A percentile compares a stretch with the other conserved stretches of the same genome.
phyloP scores from a whole-genome alignment of 2,329 filamentous ascomycete genomes.

The Cryphonectria carpinicola region DNA sequence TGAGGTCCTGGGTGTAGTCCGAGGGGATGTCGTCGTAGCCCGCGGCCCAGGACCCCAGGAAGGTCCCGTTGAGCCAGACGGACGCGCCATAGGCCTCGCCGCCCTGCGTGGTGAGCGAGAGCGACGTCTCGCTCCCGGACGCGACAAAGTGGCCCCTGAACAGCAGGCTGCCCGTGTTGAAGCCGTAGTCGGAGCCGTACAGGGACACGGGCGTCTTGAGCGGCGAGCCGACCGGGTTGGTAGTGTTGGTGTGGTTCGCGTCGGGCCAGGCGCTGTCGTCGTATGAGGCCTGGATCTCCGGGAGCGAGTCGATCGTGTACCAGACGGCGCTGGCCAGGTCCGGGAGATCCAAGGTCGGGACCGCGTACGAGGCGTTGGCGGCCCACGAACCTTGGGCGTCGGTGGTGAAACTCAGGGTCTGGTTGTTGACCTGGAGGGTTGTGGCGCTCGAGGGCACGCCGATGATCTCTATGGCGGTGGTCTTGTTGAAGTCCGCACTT shows the following conservation, averaged over 20 bases:
- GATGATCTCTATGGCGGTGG: conserved; percentile 69
- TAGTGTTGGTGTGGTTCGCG: conserved; percentile 58
- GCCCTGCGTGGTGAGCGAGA: conserved; percentile 63
- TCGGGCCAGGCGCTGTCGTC: conserved; percentile 70
- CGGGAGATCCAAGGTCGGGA: conserved; percentile 59
- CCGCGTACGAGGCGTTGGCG: conserved; percentile 48
- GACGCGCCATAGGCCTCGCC: conserved; percentile 67
- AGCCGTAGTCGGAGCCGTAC: conserved; percentile 72
- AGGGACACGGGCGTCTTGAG: conserved; percentile 65
- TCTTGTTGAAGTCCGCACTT: conserved; percentile 73
- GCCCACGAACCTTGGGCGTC: conserved; percentile 54
- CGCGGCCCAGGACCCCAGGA: conserved; percentile 66
- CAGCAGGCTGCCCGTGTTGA: conserved; percentile 65
- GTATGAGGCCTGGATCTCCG: conserved; percentile 67
- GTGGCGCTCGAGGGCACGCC: conserved; percentile 58
- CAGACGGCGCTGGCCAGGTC: conserved; percentile 63
- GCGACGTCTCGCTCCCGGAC: conserved; percentile 54
- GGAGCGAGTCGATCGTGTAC: conserved; percentile 72
- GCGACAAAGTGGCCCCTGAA: conserved; percentile 69
- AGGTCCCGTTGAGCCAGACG: conserved; percentile 63
- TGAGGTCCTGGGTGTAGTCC: conserved; percentile 53
- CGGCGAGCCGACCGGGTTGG: conserved; percentile 64
- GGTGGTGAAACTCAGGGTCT: conserved; percentile 42
- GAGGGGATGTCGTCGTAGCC: conserved; percentile 47
- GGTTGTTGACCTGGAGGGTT: conserved; percentile 48